phyloP scores from a whole-genome alignment of 2,329 filamentous ascomycete genomes.

The Penicillium rolfsii region DNA sequence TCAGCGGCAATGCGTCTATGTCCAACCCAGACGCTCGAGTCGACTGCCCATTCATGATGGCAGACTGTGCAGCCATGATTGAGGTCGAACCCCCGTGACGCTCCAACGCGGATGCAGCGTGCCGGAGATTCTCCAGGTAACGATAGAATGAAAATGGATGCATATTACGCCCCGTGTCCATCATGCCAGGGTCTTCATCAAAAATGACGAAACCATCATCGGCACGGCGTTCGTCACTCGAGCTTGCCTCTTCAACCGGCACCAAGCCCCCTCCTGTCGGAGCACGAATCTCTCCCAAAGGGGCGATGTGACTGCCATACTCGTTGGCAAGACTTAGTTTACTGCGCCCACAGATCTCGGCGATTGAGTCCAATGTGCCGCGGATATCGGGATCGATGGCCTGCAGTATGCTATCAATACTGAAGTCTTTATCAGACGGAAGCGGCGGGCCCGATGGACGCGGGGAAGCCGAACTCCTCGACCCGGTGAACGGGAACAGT shows the following conservation, averaged over 20 bases:
- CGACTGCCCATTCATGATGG: background rate
- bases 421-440: constrained; percentile 57
- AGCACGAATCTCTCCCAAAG: constrained; percentile 60
- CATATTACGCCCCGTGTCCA: constrained; percentile 39
- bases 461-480: constrained; percentile 23
- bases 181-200: constrained; percentile 44
- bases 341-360: constrained; percentile 65
- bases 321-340: constrained; percentile 65
- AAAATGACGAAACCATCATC: constrained; percentile 44
- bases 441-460: constrained; percentile 37
- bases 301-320: constrained; percentile 64
- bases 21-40: constrained; percentile 7
- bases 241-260: constrained; percentile 49
- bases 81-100: constrained; percentile 14
- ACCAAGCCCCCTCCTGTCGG: constrained; percentile 39
- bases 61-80: constrained; percentile 17
- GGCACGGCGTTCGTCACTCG: constrained; percentile 41
- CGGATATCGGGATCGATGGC: constrained; percentile 63
- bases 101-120: constrained; percentile 27
- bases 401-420: constrained; percentile 59
- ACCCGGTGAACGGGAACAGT: constrained; percentile 35
- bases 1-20: constrained; percentile 18
- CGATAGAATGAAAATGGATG: constrained; percentile 43
- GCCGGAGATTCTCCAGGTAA: constrained; percentile 41
- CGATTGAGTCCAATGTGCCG: constrained; percentile 62